phyloP scores from a whole-genome alignment of 2,329 filamentous ascomycete species.

The Samsoniella hepiali region DNA sequence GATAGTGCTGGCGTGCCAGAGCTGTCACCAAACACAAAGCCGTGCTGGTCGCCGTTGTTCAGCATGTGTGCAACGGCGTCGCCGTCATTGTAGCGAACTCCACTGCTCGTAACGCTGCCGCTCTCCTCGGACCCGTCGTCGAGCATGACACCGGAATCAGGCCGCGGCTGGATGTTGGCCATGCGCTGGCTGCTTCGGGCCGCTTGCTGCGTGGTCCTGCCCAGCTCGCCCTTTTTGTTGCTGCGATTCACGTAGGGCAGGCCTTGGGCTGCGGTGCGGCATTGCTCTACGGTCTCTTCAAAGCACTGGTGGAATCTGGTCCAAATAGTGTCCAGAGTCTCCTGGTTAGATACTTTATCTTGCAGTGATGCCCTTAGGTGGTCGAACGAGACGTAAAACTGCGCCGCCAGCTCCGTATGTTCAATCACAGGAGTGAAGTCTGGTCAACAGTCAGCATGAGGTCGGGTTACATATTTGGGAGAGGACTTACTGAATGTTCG shows the following conservation, averaged over 20 bases:
- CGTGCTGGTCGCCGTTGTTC: neutral
- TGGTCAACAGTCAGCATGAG: slow-evolving; percentile 21
- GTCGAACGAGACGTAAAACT: slow-evolving; percentile 35
- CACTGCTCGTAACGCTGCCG: slow-evolving; percentile 26
- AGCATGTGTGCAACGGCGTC: neutral
- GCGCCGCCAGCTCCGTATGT: slow-evolving; percentile 37
- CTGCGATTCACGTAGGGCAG: slow-evolving; percentile 41
- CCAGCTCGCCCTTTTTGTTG: slow-evolving; percentile 37
- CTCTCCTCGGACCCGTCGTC: slow-evolving; percentile 38
- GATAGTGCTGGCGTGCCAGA: neutral
- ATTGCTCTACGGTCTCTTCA: slow-evolving; percentile 37
- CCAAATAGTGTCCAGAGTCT: slow-evolving; percentile 37
- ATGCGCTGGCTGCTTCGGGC: slow-evolving; percentile 23
- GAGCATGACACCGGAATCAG: slow-evolving; percentile 38
- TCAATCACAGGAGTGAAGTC: slow-evolving; percentile 41
- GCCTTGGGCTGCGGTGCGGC: slow-evolving; percentile 33
- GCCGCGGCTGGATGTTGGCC: slow-evolving; percentile 29
- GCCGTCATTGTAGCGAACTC: neutral
- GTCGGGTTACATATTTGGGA: rapidly evolving
- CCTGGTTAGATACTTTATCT: slow-evolving; percentile 37
- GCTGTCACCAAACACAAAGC: neutral
- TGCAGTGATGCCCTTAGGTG: slow-evolving; percentile 33
- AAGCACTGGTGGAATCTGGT: slow-evolving; percentile 41
- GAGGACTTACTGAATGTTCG: neutral
- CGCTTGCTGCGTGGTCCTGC: slow-evolving; percentile 18